A percentile compares a stretch with the other conserved stretches of the same genome.
These are phyloP conservation scores for Suillus bovinus DNA, from an alignment of 768 basidiomycete species.

Conservation along the genomic window DNA sequence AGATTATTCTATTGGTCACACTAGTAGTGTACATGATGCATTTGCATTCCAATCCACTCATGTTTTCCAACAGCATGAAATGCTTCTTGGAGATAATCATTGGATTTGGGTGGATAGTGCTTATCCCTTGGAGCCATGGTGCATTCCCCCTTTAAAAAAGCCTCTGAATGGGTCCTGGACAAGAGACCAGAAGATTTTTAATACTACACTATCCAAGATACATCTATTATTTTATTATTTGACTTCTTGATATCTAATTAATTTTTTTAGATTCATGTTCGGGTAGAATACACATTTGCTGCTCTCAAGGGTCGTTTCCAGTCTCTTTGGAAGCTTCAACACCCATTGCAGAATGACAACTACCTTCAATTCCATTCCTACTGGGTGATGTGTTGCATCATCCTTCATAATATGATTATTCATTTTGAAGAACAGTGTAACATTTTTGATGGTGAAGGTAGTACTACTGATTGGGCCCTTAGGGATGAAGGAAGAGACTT, in stretches of 20 bases:
- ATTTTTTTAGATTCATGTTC: conserved; percentile 2
- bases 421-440: background rate
- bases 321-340: background rate
- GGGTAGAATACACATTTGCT: conserved; percentile 7
- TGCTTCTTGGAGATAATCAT: background rate
- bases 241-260: too few relatives aligned
- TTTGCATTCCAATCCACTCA: conserved; percentile 11
- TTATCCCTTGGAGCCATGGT: conserved; percentile 3
- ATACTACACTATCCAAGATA: conserved; percentile 6
- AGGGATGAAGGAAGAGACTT: background rate
- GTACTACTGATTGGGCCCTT: background rate
- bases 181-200: background rate
- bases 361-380: background rate
- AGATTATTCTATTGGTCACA: conserved; percentile 7
- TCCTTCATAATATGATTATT: conserved; percentile 8
- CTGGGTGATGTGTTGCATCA: conserved; percentile 5
- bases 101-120: conserved; percentile 14
- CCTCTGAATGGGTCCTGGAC: background rate
- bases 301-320: conserved; percentile 8
- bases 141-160: conserved; percentile 17
- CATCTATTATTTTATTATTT: background rate
- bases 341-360: background rate
- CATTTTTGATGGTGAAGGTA: background rate
- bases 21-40: conserved; percentile 10
- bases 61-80: background rate